Evolutionary conservation across 1,284 basidiomycete genomes (phyloP), one percentile per base, ranked within the genome.

Genomic region (Coniophora puteana): DNA sequence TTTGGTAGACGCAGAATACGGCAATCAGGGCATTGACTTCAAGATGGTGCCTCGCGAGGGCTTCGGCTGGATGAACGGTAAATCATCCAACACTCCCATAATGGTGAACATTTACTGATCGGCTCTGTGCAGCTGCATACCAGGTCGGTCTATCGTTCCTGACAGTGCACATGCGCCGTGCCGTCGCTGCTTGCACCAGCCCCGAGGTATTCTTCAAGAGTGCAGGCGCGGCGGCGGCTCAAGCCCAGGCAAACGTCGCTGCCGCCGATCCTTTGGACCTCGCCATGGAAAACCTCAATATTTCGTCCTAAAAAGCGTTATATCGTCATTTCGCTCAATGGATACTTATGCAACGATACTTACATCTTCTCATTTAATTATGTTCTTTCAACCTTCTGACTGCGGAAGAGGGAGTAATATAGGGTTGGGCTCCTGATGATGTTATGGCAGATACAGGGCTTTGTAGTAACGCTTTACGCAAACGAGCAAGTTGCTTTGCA

Each of bases 1-100:
- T 66, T 74, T 97, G 45, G 94, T 99, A 4, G 93, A 95, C 57
- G 95, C 95, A 32, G 95, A 99, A 69, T 98, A 98, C 62, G 96
- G 95, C 11, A 99, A 98, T 66, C 95, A 99, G 65, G 95, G 95
- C 40, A 76, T 94, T 53, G 93, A 97, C 69, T 98, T 98, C 71
- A 91, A 93, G 72, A 87, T 92, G 76, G 85, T 97, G 25, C 93
- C 93, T 38, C 77, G 93, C 17, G 95, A 98, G 68, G 95, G 95
- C 40, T 99, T 99, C 57, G 95, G 95, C 4, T 94, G 92, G 93
- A 93, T 92, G 86, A 93, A 93, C 51, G 74, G 89, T 89, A 51
- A 43, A 77, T 61, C 41, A 31, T 35, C 40, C 13, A 40, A 33
- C 23, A 41, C 29, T 23, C 20, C 34, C 38, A 30, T 14, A 16